phyloP scores from a whole-genome alignment of 768 basidiomycete species.

The Russula vinacea region DNA sequence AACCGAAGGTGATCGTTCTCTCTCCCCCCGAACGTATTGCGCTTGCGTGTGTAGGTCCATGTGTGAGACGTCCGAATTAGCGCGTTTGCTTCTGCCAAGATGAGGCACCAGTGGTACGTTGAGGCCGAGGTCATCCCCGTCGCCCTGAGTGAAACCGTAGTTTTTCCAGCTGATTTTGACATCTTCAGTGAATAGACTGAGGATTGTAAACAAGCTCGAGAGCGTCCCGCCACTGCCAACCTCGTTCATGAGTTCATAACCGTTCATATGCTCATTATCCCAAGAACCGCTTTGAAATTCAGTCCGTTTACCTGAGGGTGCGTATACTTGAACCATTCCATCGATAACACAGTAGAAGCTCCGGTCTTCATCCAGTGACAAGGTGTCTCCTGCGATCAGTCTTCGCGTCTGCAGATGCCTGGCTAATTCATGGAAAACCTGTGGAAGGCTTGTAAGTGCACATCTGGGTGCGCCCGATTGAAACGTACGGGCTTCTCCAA shows the following conservation, averaged over 20 bases:
- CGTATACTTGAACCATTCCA: constrained; percentile 93
- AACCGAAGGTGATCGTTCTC: constrained; percentile 51
- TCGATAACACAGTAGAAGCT: constrained; percentile 98
- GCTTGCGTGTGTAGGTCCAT: constrained; percentile 44
- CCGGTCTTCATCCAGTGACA: constrained; percentile 86
- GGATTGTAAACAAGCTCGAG: constrained; percentile 93
- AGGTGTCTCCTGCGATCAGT: constrained; percentile 93
- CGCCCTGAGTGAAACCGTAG: constrained; percentile 32
- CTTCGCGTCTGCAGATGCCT: constrained; percentile 92
- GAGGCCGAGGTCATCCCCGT: constrained; percentile 28
- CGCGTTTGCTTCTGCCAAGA: constrained; percentile 36
- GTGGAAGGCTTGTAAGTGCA: background rate
- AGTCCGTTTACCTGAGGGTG: constrained; percentile 56
- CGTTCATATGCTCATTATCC: constrained; percentile 89
- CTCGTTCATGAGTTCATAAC: constrained; percentile 94
- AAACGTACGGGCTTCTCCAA: constrained; percentile 86
- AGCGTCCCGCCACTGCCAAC: constrained; percentile 94
- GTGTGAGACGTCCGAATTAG: constrained; percentile 64
- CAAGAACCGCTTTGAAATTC: constrained; percentile 54
- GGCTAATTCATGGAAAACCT: constrained; percentile 97
- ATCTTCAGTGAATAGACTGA: constrained; percentile 94
- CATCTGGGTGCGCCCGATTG: background rate
- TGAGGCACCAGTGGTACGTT: constrained; percentile 18
- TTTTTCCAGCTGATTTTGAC: constrained; percentile 92
- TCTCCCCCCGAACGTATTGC: constrained; percentile 33